These are phyloP conservation scores for Dacryopinax spathularia DNA, from an alignment of 768 basidiomycete genomes.

Conservation along the genomic window DNA sequence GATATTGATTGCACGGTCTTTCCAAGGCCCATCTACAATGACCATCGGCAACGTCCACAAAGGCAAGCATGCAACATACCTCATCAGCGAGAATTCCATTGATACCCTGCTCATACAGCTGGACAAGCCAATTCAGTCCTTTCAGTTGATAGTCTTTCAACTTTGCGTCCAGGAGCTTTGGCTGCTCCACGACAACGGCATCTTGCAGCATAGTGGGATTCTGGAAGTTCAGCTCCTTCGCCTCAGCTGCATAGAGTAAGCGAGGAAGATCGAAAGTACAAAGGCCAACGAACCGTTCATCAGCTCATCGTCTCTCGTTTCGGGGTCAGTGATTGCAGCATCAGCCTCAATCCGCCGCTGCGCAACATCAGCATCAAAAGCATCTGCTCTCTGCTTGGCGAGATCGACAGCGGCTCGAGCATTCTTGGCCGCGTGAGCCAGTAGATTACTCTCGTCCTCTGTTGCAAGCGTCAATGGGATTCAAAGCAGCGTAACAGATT, in stretches of 20 bases:
- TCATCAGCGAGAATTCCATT: constrained; percentile 98
- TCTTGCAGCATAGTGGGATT: constrained; percentile 87
- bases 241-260: constrained; percentile 50
- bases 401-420: constrained; percentile 77
- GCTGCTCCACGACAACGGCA: constrained; percentile 73
- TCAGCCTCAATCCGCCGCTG: constrained; percentile 66
- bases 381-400: constrained; percentile 62
- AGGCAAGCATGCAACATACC: constrained; percentile 56
- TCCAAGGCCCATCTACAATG: constrained; percentile 13
- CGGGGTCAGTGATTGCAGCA: constrained; percentile 40
- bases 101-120: constrained; percentile 96
- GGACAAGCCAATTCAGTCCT: constrained; percentile 94
- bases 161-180: constrained; percentile 89
- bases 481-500: neutral
- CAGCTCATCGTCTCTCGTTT: constrained; percentile 30
- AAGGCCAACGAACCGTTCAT: neutral
- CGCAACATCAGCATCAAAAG: constrained; percentile 75
- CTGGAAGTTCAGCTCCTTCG: constrained; percentile 97
- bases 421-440: constrained; percentile 70
- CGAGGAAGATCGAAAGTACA: neutral
- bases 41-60: constrained; percentile 10
- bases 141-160: constrained; percentile 98
- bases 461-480: constrained; percentile 6
- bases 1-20: constrained; percentile 98
- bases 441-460: constrained; percentile 83